These are phyloP conservation scores for Plenodomus tracheiphilus DNA, from an alignment of 2,329 filamentous ascomycete species.

Conservation along the genomic window DNA sequence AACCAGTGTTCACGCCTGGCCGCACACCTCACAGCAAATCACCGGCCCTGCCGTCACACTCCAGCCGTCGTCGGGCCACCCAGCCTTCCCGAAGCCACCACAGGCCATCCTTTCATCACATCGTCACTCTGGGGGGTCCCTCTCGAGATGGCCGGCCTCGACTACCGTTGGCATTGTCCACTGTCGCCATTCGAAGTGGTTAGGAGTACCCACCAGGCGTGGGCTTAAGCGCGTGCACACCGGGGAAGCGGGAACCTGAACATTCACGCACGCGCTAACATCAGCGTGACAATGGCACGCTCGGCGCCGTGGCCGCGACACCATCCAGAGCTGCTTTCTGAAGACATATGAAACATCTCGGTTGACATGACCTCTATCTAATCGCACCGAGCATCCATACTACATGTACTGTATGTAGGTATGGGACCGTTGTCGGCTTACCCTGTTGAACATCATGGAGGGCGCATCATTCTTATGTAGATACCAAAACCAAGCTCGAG, in stretches of 20 bases:
- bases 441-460: no score
- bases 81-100: conserved; percentile 5
- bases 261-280: conserved; percentile 19
- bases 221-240: conserved; percentile 19
- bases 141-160: not conserved
- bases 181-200: conserved; percentile 19
- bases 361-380: no score
- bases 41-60: conserved; percentile 1
- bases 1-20: conserved; percentile 16
- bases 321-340: not conserved
- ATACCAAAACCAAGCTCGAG: no score
- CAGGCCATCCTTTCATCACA: not conserved
- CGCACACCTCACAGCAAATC: conserved; percentile 9
- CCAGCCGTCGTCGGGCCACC: conserved; percentile 1
- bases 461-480: no score
- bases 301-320: no score
- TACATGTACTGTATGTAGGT: no score
- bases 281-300: conserved; percentile 1
- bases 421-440: no score
- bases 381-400: no score
- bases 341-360: not conserved
- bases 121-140: no score
- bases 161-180: conserved; percentile 10
- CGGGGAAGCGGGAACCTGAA: conserved; percentile 33
- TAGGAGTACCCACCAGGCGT: conserved; percentile 21